A percentile compares a stretch with the other conserved stretches of the same genome.
phyloP scores from a whole-genome alignment of 257 asterid genomes.

The Solanum okadae region DNA sequence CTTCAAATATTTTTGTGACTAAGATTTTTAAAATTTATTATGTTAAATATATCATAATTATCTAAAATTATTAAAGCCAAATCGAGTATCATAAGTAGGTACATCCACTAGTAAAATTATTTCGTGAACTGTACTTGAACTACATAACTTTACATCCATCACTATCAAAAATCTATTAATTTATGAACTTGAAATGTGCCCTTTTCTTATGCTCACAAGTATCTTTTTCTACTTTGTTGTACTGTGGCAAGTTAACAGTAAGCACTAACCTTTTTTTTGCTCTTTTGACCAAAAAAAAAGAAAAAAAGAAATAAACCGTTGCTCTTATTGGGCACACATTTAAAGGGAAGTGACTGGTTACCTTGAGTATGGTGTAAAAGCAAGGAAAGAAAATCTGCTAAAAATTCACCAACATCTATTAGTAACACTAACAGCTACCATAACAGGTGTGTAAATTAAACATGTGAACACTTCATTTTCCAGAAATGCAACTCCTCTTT shows the following conservation, averaged over 20 bases:
- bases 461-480: neutral
- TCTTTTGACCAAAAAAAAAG: neutral
- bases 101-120: neutral
- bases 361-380: neutral
- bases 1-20: neutral
- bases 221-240: neutral
- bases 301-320: neutral
- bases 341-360: neutral
- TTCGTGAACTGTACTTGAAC: neutral
- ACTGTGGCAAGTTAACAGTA: neutral
- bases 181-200: neutral
- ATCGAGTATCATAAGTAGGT: neutral
- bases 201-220: neutral
- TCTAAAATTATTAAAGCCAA: neutral
- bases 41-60: neutral
- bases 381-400: neutral
- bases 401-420: neutral
- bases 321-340: neutral
- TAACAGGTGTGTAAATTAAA: neutral
- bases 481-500: neutral
- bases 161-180: neutral
- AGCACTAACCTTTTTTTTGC: neutral
- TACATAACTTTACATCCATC: neutral
- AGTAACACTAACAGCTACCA: neutral
- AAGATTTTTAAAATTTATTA: neutral